Conservation (phyloP, 2,329 filamentous ascomycete species). For the Trichoderma citrinoviride region DNA sequence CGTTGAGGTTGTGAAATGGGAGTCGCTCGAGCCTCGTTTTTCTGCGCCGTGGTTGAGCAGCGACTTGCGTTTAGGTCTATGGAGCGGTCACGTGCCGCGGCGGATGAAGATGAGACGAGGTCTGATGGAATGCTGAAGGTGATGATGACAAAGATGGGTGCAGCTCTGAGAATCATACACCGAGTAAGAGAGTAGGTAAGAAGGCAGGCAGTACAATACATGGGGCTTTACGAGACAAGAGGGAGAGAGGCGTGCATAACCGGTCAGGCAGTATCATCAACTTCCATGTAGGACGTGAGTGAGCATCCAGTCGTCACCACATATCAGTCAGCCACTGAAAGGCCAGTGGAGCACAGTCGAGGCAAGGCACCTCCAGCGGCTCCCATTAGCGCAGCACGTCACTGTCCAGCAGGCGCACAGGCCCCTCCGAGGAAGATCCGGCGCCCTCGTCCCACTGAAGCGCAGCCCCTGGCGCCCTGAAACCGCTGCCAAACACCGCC, state of each 20-base stretch:
- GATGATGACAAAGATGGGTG: too few species aligned
- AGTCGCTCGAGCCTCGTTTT: slow-evolving; percentile 8
- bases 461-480: slow-evolving; percentile 16
- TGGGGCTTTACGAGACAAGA: too few species aligned
- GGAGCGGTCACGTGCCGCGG: slow-evolving; percentile 6
- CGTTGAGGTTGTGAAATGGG: neutral
- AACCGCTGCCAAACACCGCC: neutral
- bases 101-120: neutral
- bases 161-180: neutral
- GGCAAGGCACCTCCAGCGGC: too few species aligned
- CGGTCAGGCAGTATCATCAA: too few species aligned
- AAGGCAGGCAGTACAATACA: neutral
- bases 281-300: too few species aligned
- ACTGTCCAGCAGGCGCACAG: neutral
- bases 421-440: slow-evolving; percentile 25
- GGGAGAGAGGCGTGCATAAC: too few species aligned
- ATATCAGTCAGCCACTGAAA: too few species aligned
- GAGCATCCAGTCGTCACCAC: too few species aligned
- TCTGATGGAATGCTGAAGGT: neutral
- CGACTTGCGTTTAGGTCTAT: neutral
- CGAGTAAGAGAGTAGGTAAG: neutral
- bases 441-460: slow-evolving; percentile 18
- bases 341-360: too few species aligned
- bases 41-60: neutral
- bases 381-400: neutral